Conservation (phyloP, 805 yeast species). For the Priceomyces castillae region DNA sequence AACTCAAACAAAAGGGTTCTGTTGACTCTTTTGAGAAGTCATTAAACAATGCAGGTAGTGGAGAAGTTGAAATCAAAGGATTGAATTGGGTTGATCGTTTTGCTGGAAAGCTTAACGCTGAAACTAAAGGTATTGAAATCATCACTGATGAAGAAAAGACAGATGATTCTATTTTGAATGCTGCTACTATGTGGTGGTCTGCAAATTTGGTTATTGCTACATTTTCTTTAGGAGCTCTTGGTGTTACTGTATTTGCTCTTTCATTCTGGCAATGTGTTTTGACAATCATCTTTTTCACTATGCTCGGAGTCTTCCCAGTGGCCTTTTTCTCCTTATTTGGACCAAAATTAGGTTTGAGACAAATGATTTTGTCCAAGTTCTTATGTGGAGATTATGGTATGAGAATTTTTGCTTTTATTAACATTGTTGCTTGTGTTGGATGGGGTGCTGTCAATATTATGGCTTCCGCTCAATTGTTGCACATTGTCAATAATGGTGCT, state of each 20-base stretch:
- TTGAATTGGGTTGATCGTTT: slow-evolving; percentile 28
- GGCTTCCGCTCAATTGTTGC: slow-evolving; percentile 81
- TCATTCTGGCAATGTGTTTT: slow-evolving; percentile 72
- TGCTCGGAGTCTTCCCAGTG: slow-evolving; percentile 73
- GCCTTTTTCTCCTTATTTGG: slow-evolving; percentile 85
- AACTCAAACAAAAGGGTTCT: slow-evolving; percentile 5
- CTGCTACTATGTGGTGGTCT: slow-evolving; percentile 88
- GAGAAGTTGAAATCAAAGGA: slow-evolving; percentile 22
- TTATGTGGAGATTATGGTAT: slow-evolving; percentile 73
- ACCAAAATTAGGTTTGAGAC: slow-evolving; percentile 81
- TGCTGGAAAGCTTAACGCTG: slow-evolving; percentile 40
- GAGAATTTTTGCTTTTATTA: slow-evolving; percentile 73
- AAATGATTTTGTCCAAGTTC: slow-evolving; percentile 77
- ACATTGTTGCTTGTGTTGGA: slow-evolving; percentile 84
- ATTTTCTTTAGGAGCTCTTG: slow-evolving; percentile 67
- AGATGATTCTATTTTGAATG: slow-evolving; percentile 61
- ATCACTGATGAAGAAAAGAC: slow-evolving; percentile 76
- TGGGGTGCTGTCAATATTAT: slow-evolving; percentile 94
- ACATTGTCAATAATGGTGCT: slow-evolving; percentile 63
- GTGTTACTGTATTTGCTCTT: slow-evolving; percentile 59
- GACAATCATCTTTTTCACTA: slow-evolving; percentile 66
- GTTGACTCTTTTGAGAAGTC: slow-evolving; percentile 5
- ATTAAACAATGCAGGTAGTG: slow-evolving; percentile 2
- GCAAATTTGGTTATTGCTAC: slow-evolving; percentile 88
- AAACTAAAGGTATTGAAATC: slow-evolving; percentile 72